Evolutionary conservation across 1,284 basidiomycete genomes (phyloP).

Genomic region (Leccinum angustisporum): DNA sequence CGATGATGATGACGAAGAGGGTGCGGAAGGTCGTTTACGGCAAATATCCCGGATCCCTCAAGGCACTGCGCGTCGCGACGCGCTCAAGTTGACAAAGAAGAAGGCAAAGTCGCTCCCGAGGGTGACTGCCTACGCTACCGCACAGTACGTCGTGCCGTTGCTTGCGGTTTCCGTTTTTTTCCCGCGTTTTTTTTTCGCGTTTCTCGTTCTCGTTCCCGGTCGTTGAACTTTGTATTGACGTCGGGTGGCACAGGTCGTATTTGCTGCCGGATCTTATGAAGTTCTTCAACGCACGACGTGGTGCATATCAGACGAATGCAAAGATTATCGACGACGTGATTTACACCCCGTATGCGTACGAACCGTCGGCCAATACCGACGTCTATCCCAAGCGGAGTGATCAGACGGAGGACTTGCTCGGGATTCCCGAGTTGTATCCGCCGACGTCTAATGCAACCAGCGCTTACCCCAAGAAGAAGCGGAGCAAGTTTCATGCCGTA

Average conservation of each 20-base stretch:
- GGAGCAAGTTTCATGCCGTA: conserved; percentile 64
- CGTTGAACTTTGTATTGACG: not conserved
- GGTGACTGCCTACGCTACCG: conserved; percentile 94
- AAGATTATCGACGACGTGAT: conserved; percentile 81
- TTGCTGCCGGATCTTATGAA: conserved; percentile 83
- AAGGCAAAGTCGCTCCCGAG: conserved; percentile 93
- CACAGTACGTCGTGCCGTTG: conserved; percentile 56
- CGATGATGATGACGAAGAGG: conserved; percentile 58
- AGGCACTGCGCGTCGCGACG: conserved; percentile 90
- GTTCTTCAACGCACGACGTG: conserved; percentile 81
- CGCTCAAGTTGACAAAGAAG: conserved; percentile 86
- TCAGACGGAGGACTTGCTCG: conserved; percentile 66
- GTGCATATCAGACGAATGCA: conserved; percentile 82
- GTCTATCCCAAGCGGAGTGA: conserved; percentile 20
- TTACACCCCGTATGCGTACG: conserved; percentile 82
- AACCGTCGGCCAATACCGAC: conserved; percentile 38
- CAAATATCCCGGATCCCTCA: conserved; percentile 92
- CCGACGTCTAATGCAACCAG: conserved; percentile 32
- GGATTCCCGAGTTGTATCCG: conserved; percentile 62
- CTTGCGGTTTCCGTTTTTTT: not conserved
- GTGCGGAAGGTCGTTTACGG: conserved; percentile 78
- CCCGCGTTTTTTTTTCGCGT: not conserved
- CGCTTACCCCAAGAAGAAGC: conserved; percentile 44
- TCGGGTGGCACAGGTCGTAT: conserved; percentile 65
- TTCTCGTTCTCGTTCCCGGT: not conserved